Conservation (phyloP, 2,329 filamentous ascomycete species). For the Phaeophleospora eucalypticola region DNA sequence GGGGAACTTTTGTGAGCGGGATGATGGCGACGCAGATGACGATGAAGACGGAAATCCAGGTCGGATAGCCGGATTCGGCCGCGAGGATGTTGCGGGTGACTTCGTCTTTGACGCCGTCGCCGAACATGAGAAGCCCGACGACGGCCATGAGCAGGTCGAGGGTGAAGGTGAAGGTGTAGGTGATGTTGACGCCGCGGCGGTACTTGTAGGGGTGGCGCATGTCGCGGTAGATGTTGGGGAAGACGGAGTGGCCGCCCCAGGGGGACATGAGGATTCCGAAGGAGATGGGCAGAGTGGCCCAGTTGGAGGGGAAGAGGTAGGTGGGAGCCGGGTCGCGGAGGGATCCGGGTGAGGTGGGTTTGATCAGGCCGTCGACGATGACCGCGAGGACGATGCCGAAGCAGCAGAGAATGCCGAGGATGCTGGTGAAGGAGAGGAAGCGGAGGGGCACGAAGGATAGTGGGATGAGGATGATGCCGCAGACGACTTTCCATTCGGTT, state of each 20-base stretch:
- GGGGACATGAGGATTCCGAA: conserved; percentile 86
- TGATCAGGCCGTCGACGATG: conserved; percentile 79
- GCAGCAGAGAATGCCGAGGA: conserved; percentile 87
- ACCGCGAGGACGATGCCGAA: conserved; percentile 83
- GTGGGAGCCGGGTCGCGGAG: conserved; percentile 75
- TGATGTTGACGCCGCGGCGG: conserved; percentile 66
- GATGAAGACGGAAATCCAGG: conserved; percentile 69
- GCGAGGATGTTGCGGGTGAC: conserved; percentile 85
- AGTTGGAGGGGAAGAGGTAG: conserved; percentile 78
- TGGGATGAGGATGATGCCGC: conserved; percentile 71
- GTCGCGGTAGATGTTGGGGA: conserved; percentile 79
- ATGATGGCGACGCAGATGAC: conserved; percentile 88
- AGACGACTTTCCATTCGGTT: conserved; percentile 78
- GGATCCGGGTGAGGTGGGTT: conserved; percentile 74
- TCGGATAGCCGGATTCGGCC: conserved; percentile 63
- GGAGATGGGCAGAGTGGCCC: conserved; percentile 79
- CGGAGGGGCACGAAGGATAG: conserved; percentile 81
- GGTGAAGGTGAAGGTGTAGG: conserved; percentile 78
- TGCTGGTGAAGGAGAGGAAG: conserved; percentile 81
- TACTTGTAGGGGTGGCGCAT: conserved; percentile 84
- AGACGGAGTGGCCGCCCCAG: conserved; percentile 69
- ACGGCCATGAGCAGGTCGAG: conserved; percentile 80
- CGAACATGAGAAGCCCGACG: conserved; percentile 89
- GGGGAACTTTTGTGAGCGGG: conserved; percentile 79
- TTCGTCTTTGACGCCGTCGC: conserved; percentile 79